Conservation (phyloP, 768 basidiomycete genomes). For the Cystobasidium tubakii region DNA sequence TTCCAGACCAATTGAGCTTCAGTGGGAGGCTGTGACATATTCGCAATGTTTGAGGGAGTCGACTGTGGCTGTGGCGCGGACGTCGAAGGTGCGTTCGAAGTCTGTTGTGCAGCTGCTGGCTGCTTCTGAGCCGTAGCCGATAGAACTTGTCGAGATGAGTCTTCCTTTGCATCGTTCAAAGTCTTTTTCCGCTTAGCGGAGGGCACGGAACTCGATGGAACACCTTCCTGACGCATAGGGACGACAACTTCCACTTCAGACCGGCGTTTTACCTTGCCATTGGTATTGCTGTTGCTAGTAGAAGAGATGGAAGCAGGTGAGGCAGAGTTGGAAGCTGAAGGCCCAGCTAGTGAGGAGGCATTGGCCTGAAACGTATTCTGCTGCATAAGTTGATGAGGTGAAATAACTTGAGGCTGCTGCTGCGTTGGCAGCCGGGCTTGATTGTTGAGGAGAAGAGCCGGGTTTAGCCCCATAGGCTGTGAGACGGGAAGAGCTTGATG, state of each 20-base stretch:
- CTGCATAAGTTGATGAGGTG: conserved; percentile 14
- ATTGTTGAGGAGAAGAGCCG: conserved; percentile 9
- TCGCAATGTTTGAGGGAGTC: background rate
- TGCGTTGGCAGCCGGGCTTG: background rate
- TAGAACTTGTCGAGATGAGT: background rate
- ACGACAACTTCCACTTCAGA: background rate
- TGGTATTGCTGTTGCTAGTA: background rate
- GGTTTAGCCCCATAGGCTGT: background rate
- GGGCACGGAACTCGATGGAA: background rate
- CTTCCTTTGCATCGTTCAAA: background rate
- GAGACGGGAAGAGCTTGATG: conserved; percentile 5
- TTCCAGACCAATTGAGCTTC: background rate
- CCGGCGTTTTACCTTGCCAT: background rate
- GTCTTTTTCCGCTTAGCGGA: background rate
- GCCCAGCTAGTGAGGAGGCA: background rate
- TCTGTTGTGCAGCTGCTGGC: background rate
- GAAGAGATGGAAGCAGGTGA: background rate
- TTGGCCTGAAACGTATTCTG: conserved; percentile 7
- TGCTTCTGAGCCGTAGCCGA: background rate
- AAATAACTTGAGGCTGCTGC: conserved; percentile 1
- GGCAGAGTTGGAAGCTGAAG: background rate
- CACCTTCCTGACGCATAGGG: background rate
- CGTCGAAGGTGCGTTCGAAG: background rate
- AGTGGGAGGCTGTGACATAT: background rate
- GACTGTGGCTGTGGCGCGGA: background rate